phyloP scores from a whole-genome alignment of 2,329 filamentous ascomycete genomes.

The Cladosporium colombiae region DNA sequence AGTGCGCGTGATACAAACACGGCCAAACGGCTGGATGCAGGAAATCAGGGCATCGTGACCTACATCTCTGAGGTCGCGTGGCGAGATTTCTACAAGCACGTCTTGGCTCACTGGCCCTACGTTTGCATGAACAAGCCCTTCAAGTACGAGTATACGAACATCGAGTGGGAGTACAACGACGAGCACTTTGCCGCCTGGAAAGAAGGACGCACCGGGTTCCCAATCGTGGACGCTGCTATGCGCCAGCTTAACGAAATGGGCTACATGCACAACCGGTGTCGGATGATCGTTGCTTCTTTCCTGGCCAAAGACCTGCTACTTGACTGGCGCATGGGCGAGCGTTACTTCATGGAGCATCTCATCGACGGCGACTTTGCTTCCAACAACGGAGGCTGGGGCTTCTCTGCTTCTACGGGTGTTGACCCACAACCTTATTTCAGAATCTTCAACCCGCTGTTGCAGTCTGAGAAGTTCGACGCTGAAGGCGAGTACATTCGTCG shows the following conservation, averaged over 20 bases:
- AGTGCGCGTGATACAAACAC: constrained; percentile 64
- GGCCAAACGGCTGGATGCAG: constrained; percentile 64
- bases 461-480: constrained; percentile 83
- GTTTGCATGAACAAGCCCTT: constrained; percentile 76
- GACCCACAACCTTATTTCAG: constrained; percentile 89
- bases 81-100: constrained; percentile 87
- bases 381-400: constrained; percentile 73
- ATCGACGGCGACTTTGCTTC: constrained; percentile 79
- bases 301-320: constrained; percentile 76
- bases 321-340: constrained; percentile 81
- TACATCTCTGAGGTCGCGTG: constrained; percentile 86
- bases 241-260: constrained; percentile 68
- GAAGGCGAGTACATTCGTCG: constrained; percentile 77
- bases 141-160: constrained; percentile 81
- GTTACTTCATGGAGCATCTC: constrained; percentile 78
- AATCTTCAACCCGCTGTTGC: constrained; percentile 82
- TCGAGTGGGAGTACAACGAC: constrained; percentile 76
- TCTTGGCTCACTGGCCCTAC: constrained; percentile 82
- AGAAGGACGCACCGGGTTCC: constrained; percentile 73
- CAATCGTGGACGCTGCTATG: constrained; percentile 86
- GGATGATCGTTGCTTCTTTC: constrained; percentile 83
- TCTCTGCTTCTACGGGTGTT: constrained; percentile 67
- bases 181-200: constrained; percentile 73
- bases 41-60: constrained; percentile 63
- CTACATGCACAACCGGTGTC: constrained; percentile 83